Conservation (phyloP, 2,329 filamentous ascomycete species). For the Fusarium annulatum region DNA sequence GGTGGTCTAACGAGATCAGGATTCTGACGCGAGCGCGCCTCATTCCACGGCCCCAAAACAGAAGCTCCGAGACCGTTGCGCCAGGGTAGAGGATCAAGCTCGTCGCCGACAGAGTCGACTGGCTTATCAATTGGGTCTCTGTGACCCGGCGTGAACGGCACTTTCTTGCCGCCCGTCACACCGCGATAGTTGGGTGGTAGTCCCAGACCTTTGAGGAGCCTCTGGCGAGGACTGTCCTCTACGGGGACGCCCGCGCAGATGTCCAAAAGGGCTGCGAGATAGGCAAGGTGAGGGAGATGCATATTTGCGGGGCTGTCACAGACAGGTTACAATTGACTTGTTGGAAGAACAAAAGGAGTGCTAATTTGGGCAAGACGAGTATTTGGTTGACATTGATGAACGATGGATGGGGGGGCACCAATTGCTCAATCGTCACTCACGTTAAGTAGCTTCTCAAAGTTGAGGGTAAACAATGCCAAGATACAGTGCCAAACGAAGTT, state of each 20-base stretch:
- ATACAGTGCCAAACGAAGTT: background rate
- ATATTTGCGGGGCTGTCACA: slow-evolving; percentile 13
- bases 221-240: slow-evolving; percentile 65
- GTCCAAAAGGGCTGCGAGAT: slow-evolving; percentile 25
- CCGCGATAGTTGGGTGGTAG: slow-evolving; percentile 58
- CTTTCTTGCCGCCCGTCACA: slow-evolving; percentile 45
- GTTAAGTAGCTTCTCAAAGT: slow-evolving; percentile 17
- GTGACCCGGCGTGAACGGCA: slow-evolving; percentile 69
- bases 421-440: background rate
- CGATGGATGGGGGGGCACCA: background rate
- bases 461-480: slow-evolving; percentile 4
- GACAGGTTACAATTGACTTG: background rate
- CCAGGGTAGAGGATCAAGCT: slow-evolving; percentile 73
- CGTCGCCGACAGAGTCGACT: slow-evolving; percentile 68
- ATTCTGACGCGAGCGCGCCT: slow-evolving; percentile 73
- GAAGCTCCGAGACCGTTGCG: slow-evolving; percentile 72
- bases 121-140: slow-evolving; percentile 71
- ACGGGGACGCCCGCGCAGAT: slow-evolving; percentile 37
- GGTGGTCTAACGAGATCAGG: slow-evolving; percentile 79
- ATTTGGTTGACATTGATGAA: background rate
- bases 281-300: slow-evolving; percentile 26
- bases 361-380: background rate
- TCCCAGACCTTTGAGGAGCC: slow-evolving; percentile 61
- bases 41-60: slow-evolving; percentile 77
- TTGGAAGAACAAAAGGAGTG: background rate